phyloP scores from a whole-genome alignment of 1,284 basidiomycete species.

The Microbotryum silenes-acaulis region DNA sequence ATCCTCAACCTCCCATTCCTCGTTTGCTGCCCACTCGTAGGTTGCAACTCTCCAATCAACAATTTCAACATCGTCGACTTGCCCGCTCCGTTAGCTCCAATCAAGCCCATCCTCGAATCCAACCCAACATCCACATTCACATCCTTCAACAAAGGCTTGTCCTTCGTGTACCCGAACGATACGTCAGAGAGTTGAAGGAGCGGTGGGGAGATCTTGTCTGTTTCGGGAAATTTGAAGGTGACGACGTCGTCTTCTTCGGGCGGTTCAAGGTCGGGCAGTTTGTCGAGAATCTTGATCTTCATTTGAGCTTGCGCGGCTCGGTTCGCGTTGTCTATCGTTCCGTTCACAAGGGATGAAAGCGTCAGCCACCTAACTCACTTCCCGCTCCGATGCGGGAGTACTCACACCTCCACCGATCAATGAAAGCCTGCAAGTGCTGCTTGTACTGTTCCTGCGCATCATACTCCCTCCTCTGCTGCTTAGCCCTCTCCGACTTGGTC shows the following conservation, averaged over 20 bases:
- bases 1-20: slow-evolving; percentile 85
- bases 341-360: neutral
- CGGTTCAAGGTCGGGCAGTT: slow-evolving; percentile 64
- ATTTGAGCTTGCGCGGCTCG: slow-evolving; percentile 84
- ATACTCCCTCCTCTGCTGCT: slow-evolving; percentile 71
- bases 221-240: slow-evolving; percentile 80
- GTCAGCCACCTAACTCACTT: neutral
- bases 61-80: slow-evolving; percentile 59
- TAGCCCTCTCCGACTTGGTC: slow-evolving; percentile 89
- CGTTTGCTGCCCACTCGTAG: slow-evolving; percentile 71
- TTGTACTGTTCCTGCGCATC: slow-evolving; percentile 92
- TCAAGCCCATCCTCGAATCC: slow-evolving; percentile 82
- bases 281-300: slow-evolving; percentile 97
- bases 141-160: slow-evolving; percentile 68
- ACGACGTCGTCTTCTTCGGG: slow-evolving; percentile 81
- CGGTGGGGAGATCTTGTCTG: slow-evolving; percentile 93
- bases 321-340: slow-evolving; percentile 33
- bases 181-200: slow-evolving; percentile 89
- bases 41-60: slow-evolving; percentile 79
- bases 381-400: neutral
- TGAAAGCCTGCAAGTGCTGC: slow-evolving; percentile 92
- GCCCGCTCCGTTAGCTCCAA: slow-evolving; percentile 59
- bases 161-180: slow-evolving; percentile 79
- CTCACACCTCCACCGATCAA: slow-evolving; percentile 93
- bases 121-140: slow-evolving; percentile 85